Evolutionary conservation across 1,284 basidiomycete genomes (phyloP).

Genomic region (Rugiboletus extremiorientalis): DNA sequence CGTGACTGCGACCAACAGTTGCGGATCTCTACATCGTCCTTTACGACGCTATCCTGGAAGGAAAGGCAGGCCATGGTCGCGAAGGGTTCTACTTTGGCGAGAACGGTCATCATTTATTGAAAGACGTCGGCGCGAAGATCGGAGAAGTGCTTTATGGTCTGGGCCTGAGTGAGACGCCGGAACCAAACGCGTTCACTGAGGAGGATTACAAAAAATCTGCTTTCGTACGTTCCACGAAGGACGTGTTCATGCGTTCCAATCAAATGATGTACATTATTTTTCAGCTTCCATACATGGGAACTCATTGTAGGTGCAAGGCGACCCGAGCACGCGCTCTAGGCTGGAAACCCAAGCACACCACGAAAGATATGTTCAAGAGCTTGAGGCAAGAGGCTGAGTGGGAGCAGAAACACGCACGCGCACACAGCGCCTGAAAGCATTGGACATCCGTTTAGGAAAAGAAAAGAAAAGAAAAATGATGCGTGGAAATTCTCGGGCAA

Average conservation of each 20-base stretch:
- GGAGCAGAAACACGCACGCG: no score
- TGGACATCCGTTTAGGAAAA: no score
- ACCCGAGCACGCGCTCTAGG: constrained; percentile 55
- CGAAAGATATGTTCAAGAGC: constrained; percentile 46
- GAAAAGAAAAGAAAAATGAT: no score
- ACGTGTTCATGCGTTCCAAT: not conserved
- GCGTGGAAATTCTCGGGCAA: no score
- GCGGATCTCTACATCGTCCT: constrained; percentile 35
- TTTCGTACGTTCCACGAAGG: constrained; percentile 3
- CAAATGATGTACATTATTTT: not conserved
- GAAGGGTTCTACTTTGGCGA: constrained; percentile 53
- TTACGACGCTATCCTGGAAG: constrained; percentile 33
- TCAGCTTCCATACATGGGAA: constrained; percentile 46
- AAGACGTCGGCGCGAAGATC: constrained; percentile 29
- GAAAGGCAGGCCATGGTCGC: constrained; percentile 42
- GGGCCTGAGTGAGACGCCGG: constrained; percentile 30
- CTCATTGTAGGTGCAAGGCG: constrained; percentile 52
- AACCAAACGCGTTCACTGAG: constrained; percentile 34
- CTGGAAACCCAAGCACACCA: constrained; percentile 51
- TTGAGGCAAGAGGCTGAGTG: constrained; percentile 44
- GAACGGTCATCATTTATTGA: constrained; percentile 44
- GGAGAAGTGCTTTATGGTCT: constrained; percentile 31
- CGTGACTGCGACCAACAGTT: constrained; percentile 9
- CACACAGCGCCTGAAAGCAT: no score
- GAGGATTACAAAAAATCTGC: constrained; percentile 34